phyloP scores from a whole-genome alignment of 23 red algal genomes.

The Gracilaria gracilis region DNA sequence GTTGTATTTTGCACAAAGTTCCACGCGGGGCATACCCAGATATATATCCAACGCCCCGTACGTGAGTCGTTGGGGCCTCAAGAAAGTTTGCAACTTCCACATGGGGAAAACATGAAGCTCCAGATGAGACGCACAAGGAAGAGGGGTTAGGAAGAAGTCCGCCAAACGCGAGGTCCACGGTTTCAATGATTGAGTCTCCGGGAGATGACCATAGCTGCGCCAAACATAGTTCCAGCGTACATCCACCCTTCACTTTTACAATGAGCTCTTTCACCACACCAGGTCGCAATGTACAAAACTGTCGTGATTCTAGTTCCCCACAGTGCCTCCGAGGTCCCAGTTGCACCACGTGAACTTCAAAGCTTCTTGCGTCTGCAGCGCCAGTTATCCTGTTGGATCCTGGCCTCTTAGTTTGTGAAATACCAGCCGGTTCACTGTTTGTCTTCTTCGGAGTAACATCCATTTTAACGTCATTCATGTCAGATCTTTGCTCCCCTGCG shows the following conservation, averaged over 20 bases:
- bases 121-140: conserved; percentile 28
- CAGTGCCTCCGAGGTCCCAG: conserved; percentile 47
- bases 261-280: conserved; percentile 58
- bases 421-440: not conserved
- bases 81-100: conserved; percentile 50
- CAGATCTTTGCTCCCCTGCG: not conserved
- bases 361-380: conserved; percentile 48
- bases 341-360: conserved; percentile 74
- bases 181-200: conserved; percentile 47
- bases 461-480: not conserved
- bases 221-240: conserved; percentile 58
- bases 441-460: not conserved
- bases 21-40: conserved; percentile 60
- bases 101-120: conserved; percentile 68
- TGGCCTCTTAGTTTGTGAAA: not conserved
- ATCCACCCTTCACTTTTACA: conserved; percentile 52
- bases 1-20: conserved; percentile 34
- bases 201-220: conserved; percentile 72
- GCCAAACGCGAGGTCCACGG: conserved; percentile 67
- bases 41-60: conserved; percentile 30
- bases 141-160: conserved; percentile 58
- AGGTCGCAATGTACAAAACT: conserved; percentile 60
- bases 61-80: conserved; percentile 1
- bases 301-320: conserved; percentile 54
- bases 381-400: not conserved